Base-by-base conservation (phyloP, 495 filamentous ascomycete genomes). In the Neurospora sp. region DNA sequence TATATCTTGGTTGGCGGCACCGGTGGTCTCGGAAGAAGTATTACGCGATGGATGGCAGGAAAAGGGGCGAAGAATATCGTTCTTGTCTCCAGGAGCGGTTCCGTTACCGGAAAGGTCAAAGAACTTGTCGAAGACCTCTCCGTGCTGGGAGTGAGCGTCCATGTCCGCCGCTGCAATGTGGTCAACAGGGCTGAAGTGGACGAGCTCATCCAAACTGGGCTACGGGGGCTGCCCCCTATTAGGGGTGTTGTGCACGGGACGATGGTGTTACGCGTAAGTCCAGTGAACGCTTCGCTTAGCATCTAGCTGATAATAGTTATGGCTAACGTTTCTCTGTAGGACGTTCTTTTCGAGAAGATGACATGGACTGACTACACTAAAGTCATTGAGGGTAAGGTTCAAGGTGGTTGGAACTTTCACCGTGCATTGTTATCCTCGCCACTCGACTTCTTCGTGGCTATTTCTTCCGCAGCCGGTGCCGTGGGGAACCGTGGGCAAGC, bases 371-470 rank as follows among this genome's bases (percentile, higher is more conserved):
- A 87, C n/a, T 89, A 85, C 72, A 78, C 76, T 17, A 78, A 81
- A 5, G 86, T 84, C 59, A 85, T 86, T 28, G 79, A 82, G 70
- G 85, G 87, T 38, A 90, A 90, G 77, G 86, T 90, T 2, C 77
- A 85, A 34, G 88, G 86, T 11, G 80, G 83, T 10, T 85, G 85
- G 85, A 87, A 91, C 77, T 80, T 92, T 69, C 89, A 92, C 77
- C 78, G 86, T 43, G 74, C 78, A 3, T 83, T 91, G 31, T 82
- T 75, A 13, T 75, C 77, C 71, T 69, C 79, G 5, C 80, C 85
- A 9, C 84, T 92, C 1, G 91, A 92, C 77, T 93, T 93, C 83
- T 92, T 92, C 80, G 80, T 92, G 34, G 84, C 85, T 43, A 85
- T 92, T 40, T 90, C 89, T 6, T 92, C 91, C 5, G 82, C 89